Conservation (phyloP, 164 flowering plant species). For the Kingdonia uniflora region DNA sequence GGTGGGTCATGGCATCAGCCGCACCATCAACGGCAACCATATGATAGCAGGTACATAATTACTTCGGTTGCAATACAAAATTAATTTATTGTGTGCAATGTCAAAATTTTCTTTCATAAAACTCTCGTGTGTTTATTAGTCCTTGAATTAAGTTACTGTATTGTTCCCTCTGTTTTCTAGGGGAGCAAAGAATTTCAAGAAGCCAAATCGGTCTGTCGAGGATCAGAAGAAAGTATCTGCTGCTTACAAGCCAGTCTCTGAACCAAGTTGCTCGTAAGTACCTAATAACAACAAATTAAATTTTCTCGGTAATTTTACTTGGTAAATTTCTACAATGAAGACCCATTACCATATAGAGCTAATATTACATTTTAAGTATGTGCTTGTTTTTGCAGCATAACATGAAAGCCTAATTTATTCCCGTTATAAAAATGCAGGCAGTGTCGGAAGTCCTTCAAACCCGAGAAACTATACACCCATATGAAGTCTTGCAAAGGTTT, state of each 20-base stretch:
- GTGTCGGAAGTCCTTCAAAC: constrained; percentile 69
- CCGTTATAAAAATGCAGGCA: constrained; percentile 37
- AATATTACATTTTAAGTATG: background rate
- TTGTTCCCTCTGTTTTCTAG: constrained; percentile 25
- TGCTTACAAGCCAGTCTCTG: constrained; percentile 25
- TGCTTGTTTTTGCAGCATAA: background rate
- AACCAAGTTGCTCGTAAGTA: constrained; percentile 64
- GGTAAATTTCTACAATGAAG: background rate
- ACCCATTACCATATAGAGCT: background rate
- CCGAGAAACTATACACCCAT: constrained; percentile 63
- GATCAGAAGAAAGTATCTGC: constrained; percentile 18
- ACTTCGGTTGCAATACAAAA: background rate
- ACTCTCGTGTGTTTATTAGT: background rate
- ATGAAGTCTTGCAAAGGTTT: constrained; percentile 71
- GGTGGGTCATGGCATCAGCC: constrained; percentile 22
- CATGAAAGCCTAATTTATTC: background rate
- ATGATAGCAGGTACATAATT: constrained; percentile 17
- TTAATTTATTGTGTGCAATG: too few relatives aligned
- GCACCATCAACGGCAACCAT: constrained; percentile 8
- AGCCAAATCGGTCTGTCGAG: constrained; percentile 6
- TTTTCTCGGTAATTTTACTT: background rate
- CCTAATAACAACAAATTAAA: background rate
- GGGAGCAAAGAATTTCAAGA: constrained; percentile 18
- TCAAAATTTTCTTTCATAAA: background rate
- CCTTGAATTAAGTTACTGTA: background rate